These are phyloP conservation scores for Trichophyton verrucosum DNA, from an alignment of 2,329 filamentous ascomycete genomes.

Conservation along the genomic window DNA sequence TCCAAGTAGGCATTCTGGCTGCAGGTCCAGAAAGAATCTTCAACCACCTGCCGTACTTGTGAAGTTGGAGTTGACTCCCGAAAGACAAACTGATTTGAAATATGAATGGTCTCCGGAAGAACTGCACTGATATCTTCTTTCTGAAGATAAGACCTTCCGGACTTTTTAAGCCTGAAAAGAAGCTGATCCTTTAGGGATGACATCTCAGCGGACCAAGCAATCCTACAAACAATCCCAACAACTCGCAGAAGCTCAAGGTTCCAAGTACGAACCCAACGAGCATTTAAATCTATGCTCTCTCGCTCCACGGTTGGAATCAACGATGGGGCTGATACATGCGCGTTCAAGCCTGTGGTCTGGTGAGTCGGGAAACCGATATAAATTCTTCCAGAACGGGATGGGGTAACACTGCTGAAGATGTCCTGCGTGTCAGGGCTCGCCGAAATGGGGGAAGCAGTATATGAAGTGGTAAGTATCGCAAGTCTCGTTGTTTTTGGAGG, in stretches of 20 bases:
- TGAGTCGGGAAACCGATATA: slow-evolving; percentile 98
- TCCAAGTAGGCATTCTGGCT: slow-evolving; percentile 73
- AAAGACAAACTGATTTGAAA: slow-evolving; percentile 77
- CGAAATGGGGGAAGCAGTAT: slow-evolving; percentile 63
- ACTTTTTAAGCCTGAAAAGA: slow-evolving; percentile 27
- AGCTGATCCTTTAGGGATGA: slow-evolving; percentile 54
- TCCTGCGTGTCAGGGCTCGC: slow-evolving; percentile 34
- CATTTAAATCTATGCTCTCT: slow-evolving; percentile 93
- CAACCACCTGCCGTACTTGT: slow-evolving; percentile 72
- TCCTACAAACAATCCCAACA: slow-evolving; percentile 75
- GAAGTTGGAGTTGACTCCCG: slow-evolving; percentile 78
- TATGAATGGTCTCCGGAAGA: slow-evolving; percentile 68
- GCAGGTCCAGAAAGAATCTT: slow-evolving; percentile 92
- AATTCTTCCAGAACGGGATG: slow-evolving; percentile 76
- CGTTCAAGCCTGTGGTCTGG: slow-evolving; percentile 85
- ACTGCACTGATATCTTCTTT: slow-evolving; percentile 54
- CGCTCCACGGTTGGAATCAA: slow-evolving; percentile 95
- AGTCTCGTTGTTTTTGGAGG: slow-evolving; percentile 79
- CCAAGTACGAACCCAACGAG: slow-evolving; percentile 87
- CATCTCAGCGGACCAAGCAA: slow-evolving; percentile 86
- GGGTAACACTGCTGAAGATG: slow-evolving; percentile 80
- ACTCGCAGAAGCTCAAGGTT: slow-evolving; percentile 87
- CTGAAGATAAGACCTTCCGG: slow-evolving; percentile 42
- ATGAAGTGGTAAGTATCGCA: slow-evolving; percentile 80
- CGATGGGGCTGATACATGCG: slow-evolving; percentile 90